These are phyloP conservation scores for Zalaria sp. DNA, from an alignment of 2,329 filamentous ascomycete genomes.

Conservation along the genomic window DNA sequence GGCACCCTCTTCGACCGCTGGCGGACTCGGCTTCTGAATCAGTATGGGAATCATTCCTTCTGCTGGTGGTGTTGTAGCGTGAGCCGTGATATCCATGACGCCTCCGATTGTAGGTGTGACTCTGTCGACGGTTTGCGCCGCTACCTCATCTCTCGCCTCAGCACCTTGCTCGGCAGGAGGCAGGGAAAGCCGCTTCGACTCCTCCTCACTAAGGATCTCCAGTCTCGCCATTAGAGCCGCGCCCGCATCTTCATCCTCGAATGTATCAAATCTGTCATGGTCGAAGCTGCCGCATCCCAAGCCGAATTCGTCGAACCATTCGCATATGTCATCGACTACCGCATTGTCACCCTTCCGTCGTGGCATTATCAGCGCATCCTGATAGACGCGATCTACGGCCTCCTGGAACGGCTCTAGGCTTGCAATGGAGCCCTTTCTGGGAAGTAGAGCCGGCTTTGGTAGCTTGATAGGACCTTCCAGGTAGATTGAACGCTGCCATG, in stretches of 20 bases:
- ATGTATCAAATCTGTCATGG: slow-evolving; percentile 7
- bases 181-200: background rate
- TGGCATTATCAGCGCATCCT: slow-evolving; percentile 12
- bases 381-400: slow-evolving; percentile 16
- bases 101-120: too few species aligned
- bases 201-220: background rate
- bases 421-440: slow-evolving; percentile 25
- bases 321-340: slow-evolving; percentile 24
- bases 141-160: slow-evolving; percentile 8
- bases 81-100: too few species aligned
- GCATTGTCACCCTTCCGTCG: slow-evolving; percentile 19
- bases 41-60: background rate
- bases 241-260: background rate
- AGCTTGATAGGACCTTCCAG: slow-evolving; percentile 27
- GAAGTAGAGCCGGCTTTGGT: slow-evolving; percentile 17
- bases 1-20: background rate
- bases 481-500: slow-evolving; percentile 22
- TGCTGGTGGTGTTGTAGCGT: background rate
- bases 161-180: background rate
- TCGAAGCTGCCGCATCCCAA: slow-evolving; percentile 12
- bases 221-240: background rate
- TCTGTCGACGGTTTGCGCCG: slow-evolving; percentile 6
- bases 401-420: slow-evolving; percentile 25
- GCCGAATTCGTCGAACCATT: slow-evolving; percentile 26
- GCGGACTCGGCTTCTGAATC: background rate